A percentile compares a stretch with the other conserved stretches of the same genome.
Evolutionary conservation across 352 stramenopile genomes (phyloP).

Genomic region (Thalassiosira hispida): DNA sequence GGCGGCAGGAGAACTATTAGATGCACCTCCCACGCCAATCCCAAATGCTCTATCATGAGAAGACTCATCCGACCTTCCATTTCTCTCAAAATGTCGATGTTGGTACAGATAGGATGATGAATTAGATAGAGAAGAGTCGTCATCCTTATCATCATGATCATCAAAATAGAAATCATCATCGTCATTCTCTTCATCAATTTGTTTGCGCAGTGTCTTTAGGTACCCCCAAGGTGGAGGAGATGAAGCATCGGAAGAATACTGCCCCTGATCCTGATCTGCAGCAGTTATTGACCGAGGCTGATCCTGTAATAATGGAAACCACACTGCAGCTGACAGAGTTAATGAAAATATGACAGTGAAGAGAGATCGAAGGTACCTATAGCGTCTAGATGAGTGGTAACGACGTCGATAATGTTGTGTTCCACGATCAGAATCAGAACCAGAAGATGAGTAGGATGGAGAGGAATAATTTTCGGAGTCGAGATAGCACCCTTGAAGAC

Average conservation of each 20-base stretch:
- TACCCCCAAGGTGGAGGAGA: not conserved
- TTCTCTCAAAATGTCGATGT: not conserved
- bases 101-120: not conserved
- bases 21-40: not conserved
- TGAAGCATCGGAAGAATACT: not conserved
- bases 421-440: not conserved
- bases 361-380: not conserved
- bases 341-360: conserved; percentile 8
- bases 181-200: not conserved
- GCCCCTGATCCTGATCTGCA: not conserved
- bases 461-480: conserved; percentile 13
- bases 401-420: not conserved
- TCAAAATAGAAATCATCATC: not conserved
- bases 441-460: not conserved
- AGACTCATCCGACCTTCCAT: not conserved
- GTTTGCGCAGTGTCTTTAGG: not conserved
- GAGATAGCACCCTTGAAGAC: not conserved
- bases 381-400: not conserved
- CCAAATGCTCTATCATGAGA: not conserved
- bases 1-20: not conserved
- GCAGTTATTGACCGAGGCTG: not conserved
- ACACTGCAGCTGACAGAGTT: conserved; percentile 6
- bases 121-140: not conserved
- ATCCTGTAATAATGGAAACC: conserved; percentile 15
- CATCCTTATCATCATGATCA: not conserved